Evolutionary conservation across 352 stramenopile species (phyloP).

Genomic region (Globisporangium spiculum): DNA sequence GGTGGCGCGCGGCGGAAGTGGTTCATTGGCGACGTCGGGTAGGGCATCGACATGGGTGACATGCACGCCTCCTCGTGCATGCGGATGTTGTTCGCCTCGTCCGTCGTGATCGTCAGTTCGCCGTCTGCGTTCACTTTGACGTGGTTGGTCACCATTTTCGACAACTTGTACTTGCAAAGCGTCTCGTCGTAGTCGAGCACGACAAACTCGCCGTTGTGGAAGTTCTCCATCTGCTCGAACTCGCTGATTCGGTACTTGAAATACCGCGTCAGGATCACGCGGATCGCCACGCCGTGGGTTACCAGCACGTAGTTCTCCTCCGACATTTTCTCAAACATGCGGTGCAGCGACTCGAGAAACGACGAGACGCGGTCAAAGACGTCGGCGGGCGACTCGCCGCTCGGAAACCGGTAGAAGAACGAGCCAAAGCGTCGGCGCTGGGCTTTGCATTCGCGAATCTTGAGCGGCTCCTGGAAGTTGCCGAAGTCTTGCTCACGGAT

Average conservation of each 20-base stretch:
- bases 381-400: constrained; percentile 83
- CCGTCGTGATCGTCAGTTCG: constrained; percentile 35
- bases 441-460: constrained; percentile 79
- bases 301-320: constrained; percentile 87
- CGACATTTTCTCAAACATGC: constrained; percentile 75
- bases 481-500: constrained; percentile 90
- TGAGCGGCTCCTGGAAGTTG: constrained; percentile 85
- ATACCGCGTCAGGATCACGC: constrained; percentile 86
- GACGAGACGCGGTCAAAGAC: constrained; percentile 88
- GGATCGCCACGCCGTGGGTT: constrained; percentile 84
- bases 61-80: constrained; percentile 46
- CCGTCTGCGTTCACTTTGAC: constrained; percentile 49
- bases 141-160: constrained; percentile 64
- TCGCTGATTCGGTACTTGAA: constrained; percentile 87
- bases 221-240: constrained; percentile 85
- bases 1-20: constrained; percentile 58
- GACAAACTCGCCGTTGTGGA: constrained; percentile 82
- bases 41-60: constrained; percentile 42
- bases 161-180: constrained; percentile 55
- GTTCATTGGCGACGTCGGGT: constrained; percentile 60
- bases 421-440: constrained; percentile 75
- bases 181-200: constrained; percentile 75
- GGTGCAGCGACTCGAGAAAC: constrained; percentile 86
- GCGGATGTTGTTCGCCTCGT: constrained; percentile 47
- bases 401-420: constrained; percentile 90